Percentiles rank a stretch among this genome's conserved stretches.
Evolutionary conservation across 495 filamentous ascomycete species (phyloP).

Genomic region (Xylaria scruposa): DNA sequence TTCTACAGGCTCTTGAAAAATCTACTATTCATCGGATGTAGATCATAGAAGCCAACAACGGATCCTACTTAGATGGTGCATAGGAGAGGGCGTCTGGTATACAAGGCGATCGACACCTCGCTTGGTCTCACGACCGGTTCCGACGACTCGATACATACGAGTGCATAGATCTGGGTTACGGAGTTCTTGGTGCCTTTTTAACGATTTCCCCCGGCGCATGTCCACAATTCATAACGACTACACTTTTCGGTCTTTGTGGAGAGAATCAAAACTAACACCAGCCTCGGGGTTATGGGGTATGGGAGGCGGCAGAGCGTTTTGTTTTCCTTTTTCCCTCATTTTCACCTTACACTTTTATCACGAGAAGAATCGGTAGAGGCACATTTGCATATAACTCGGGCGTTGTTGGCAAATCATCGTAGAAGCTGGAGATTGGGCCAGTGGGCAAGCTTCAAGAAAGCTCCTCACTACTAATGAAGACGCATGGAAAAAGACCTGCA

Average conservation of each 20-base stretch:
- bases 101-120: constrained; percentile 20
- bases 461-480: constrained; percentile 23
- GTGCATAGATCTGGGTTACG: constrained; percentile 41
- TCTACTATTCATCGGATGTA: constrained; percentile 68
- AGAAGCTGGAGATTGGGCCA: constrained; percentile 27
- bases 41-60: constrained; percentile 15
- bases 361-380: constrained; percentile 21
- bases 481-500: constrained; percentile 22
- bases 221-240: constrained; percentile 25
- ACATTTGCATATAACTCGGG: constrained; percentile 43
- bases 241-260: constrained; percentile 14
- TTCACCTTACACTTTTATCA: constrained; percentile 17
- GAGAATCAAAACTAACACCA: not conserved
- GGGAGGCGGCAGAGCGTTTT: constrained; percentile 11
- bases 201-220: not conserved
- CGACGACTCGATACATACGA: constrained; percentile 26
- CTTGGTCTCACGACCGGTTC: constrained; percentile 16
- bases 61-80: constrained; percentile 27
- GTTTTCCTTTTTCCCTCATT: constrained; percentile 13
- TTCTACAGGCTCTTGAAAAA: constrained; percentile 82
- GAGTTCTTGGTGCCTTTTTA: constrained; percentile 38
- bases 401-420: constrained; percentile 45
- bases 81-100: constrained; percentile 17
- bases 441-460: constrained; percentile 23
- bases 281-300: not conserved